These are phyloP conservation scores for Conoideocrella luteorostrata DNA, from an alignment of 2,329 filamentous ascomycete species.

Conservation along the genomic window DNA sequence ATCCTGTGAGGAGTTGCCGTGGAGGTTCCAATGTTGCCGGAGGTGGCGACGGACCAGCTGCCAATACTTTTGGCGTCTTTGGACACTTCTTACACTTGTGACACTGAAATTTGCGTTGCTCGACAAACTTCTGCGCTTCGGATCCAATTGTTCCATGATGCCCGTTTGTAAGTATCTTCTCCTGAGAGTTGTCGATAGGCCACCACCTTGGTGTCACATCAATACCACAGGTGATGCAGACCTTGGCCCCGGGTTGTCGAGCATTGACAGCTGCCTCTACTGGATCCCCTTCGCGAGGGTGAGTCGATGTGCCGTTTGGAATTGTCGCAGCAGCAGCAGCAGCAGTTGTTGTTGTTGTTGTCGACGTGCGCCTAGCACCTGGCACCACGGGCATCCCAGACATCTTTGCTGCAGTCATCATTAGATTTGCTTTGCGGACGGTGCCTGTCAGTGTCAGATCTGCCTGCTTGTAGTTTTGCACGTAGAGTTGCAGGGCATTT, in stretches of 20 bases:
- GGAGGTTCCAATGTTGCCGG: conserved; percentile 14
- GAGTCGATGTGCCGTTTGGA: conserved; percentile 13
- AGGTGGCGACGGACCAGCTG: conserved; percentile 15
- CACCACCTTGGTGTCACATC: conserved; percentile 74
- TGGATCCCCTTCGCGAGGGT: conserved; percentile 19
- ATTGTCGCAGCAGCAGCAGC: conserved; percentile 10
- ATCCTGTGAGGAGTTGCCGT: conserved; percentile 13
- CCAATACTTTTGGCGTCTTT: conserved; percentile 32
- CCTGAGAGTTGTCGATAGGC: conserved; percentile 47
- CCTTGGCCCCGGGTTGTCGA: conserved; percentile 40
- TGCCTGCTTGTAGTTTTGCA: conserved; percentile 87
- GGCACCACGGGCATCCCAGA: conserved; percentile 25
- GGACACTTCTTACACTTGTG: conserved; percentile 64
- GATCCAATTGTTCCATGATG: conserved; percentile 43
- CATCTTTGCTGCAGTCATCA: conserved; percentile 57
- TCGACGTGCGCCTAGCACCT: conserved; percentile 48
- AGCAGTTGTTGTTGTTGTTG: conserved; percentile 28
- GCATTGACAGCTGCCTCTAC: conserved; percentile 20
- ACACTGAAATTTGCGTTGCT: conserved; percentile 61
- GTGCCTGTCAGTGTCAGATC: conserved; percentile 87
- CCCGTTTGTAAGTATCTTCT: conserved; percentile 46
- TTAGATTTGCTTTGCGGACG: conserved; percentile 81
- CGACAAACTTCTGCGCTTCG: conserved; percentile 53
- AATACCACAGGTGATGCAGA: conserved; percentile 58
- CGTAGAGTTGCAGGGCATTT: conserved; percentile 80